phyloP scores from a whole-genome alignment of 208 protist genomes.

The Wallacemonas rigidus region DNA sequence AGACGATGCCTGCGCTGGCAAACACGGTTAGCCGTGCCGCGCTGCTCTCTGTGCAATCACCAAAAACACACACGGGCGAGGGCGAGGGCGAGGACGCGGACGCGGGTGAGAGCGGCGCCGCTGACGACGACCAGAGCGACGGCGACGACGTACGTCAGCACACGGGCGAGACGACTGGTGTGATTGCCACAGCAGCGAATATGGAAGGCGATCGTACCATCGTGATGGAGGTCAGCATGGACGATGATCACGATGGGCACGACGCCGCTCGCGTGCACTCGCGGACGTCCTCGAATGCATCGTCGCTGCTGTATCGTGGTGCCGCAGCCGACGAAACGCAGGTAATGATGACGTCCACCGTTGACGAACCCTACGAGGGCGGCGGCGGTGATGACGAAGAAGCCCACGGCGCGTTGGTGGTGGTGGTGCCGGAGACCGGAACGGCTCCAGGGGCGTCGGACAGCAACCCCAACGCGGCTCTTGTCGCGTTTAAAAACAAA shows the following conservation, averaged over 20 bases:
- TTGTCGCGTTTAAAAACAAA: slow-evolving; percentile 20
- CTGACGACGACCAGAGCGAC: neutral
- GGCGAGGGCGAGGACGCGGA: too few species aligned
- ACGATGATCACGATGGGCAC: slow-evolving; percentile 15
- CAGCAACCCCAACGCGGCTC: neutral
- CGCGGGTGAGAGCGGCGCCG: too few species aligned
- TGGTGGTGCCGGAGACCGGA: too few species aligned
- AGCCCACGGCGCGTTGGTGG: neutral
- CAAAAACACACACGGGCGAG: too few species aligned
- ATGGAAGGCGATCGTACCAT: slow-evolving; percentile 8
- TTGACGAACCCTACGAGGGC: neutral
- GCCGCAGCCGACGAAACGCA: neutral
- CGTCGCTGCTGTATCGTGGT: neutral
- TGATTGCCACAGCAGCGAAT: neutral
- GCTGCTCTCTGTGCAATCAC: too few species aligned
- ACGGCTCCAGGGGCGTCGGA: too few species aligned
- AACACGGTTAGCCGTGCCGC: too few species aligned
- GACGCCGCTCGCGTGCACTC: neutral
- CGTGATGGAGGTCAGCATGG: slow-evolving; percentile 8
- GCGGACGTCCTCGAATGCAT: neutral
- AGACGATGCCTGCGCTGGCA: too few species aligned
- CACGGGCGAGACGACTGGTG: neutral
- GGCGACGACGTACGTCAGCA: neutral
- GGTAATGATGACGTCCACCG: neutral
- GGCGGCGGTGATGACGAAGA: neutral